Conservation (phyloP, 208 protist species). For the Trypanosoma cruzi region DNA sequence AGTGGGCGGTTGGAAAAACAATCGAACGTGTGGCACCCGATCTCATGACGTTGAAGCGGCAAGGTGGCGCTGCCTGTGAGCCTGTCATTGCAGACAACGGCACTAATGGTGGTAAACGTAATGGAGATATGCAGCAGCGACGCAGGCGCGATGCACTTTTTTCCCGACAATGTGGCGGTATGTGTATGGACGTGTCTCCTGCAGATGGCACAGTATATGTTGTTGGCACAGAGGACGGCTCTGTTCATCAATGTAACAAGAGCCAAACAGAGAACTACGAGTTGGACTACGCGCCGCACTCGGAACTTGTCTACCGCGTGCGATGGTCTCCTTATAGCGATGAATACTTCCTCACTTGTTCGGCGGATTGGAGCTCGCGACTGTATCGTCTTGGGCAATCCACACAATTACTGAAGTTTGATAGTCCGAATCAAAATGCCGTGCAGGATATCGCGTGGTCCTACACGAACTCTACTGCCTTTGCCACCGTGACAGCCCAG, state of each 20-base stretch:
- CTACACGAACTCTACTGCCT: conserved; percentile 85
- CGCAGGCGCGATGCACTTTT: conserved; percentile 86
- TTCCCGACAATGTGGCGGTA: conserved; percentile 91
- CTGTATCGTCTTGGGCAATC: conserved; percentile 88
- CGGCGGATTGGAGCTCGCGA: conserved; percentile 96
- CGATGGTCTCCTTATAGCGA: conserved; percentile 93
- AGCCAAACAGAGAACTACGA: conserved; percentile 97
- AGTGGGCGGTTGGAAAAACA: conserved; percentile 96
- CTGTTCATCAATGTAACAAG: conserved; percentile 95
- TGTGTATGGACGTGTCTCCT: conserved; percentile 94
- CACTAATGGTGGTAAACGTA: not conserved
- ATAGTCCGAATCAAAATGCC: conserved; percentile 82
- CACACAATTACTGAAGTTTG: conserved; percentile 74
- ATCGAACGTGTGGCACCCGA: conserved; percentile 88
- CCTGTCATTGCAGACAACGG: conserved; percentile 71
- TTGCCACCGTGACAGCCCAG: conserved; percentile 92
- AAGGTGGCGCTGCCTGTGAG: conserved; percentile 69
- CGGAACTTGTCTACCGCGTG: conserved; percentile 94
- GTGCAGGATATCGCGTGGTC: conserved; percentile 96
- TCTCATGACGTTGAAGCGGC: conserved; percentile 93
- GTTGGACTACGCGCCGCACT: conserved; percentile 92
- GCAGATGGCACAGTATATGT: conserved; percentile 92
- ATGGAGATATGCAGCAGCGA: conserved; percentile 8
- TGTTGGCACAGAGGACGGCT: conserved; percentile 96
- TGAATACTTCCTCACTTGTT: conserved; percentile 93